These are phyloP conservation scores for Halenospora varia DNA, from an alignment of 495 filamentous ascomycete genomes.

Conservation along the genomic window DNA sequence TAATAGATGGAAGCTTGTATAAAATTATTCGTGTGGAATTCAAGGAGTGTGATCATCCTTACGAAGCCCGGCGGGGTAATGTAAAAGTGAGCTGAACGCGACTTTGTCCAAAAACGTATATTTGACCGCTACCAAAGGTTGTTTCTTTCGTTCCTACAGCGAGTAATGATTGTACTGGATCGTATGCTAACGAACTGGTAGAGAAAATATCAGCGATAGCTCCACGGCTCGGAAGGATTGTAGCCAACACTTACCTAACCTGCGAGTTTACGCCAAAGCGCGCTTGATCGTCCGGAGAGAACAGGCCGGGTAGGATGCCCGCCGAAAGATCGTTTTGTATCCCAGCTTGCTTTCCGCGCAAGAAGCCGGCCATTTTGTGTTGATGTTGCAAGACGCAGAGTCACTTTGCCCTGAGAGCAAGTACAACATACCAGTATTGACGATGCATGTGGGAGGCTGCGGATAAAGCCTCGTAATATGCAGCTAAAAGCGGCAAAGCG, in stretches of 20 bases:
- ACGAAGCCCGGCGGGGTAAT: conserved; percentile 62
- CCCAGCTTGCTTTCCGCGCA: conserved; percentile 89
- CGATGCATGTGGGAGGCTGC: background rate
- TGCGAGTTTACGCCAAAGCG: conserved; percentile 88
- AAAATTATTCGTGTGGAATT: no score
- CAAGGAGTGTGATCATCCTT: no score
- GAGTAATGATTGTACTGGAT: conserved; percentile 88
- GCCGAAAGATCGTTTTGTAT: conserved; percentile 87
- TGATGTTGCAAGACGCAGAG: conserved; percentile 3
- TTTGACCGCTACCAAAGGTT: conserved; percentile 40
- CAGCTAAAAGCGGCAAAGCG: no score
- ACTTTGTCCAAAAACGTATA: conserved; percentile 76
- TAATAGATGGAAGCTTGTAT: no score
- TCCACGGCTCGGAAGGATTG: background rate
- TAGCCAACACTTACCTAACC: conserved; percentile 47
- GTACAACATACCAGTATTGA: no score
- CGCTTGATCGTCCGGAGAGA: conserved; percentile 76
- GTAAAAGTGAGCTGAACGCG: conserved; percentile 68
- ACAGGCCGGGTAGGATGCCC: conserved; percentile 66
- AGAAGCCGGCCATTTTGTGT: conserved; percentile 62
- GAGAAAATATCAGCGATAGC: conserved; percentile 5
- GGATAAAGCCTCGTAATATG: no score
- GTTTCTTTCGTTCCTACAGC: conserved; percentile 88
- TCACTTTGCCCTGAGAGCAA: no score
- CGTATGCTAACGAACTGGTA: conserved; percentile 71